Evolutionary conservation across 192 early-diverging fungal species (phyloP).

Genomic region (Rhizoclosmatium globosum): DNA sequence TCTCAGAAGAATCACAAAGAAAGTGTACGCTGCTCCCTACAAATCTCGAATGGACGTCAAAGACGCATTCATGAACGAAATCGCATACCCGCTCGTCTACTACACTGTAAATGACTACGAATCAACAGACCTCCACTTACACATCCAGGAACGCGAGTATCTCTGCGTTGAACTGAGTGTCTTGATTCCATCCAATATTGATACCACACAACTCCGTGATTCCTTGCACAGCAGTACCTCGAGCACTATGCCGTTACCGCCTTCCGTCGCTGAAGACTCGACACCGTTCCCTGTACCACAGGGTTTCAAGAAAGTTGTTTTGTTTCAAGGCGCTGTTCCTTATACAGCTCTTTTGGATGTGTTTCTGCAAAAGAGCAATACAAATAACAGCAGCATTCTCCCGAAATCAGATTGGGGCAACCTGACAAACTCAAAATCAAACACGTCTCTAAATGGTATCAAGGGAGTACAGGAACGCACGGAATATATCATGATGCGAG

Average conservation of each 20-base stretch:
- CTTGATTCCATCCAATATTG: conserved; percentile 66
- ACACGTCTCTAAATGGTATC: background rate
- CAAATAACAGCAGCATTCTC: conserved; percentile 48
- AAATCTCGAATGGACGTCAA: conserved; percentile 92
- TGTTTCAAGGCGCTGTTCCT: conserved; percentile 89
- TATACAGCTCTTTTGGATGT: conserved; percentile 84
- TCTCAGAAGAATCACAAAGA: conserved; percentile 75
- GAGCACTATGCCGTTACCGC: conserved; percentile 39
- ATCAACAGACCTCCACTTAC: conserved; percentile 86
- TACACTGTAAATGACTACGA: conserved; percentile 95
- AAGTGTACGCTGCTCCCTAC: conserved; percentile 89
- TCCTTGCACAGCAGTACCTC: background rate
- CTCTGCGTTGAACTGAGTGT: conserved; percentile 90
- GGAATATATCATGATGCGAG: conserved; percentile 96
- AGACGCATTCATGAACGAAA: conserved; percentile 84
- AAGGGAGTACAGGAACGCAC: conserved; percentile 71
- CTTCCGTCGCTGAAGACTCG: conserved; percentile 47
- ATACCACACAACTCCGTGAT: background rate
- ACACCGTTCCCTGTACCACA: conserved; percentile 65
- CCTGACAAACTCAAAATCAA: conserved; percentile 24
- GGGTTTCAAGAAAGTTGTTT: conserved; percentile 68
- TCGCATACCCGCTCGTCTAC: conserved; percentile 90
- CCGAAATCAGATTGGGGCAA: conserved; percentile 63
- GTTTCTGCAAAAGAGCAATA: conserved; percentile 76
- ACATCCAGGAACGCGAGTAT: conserved; percentile 85